Base-by-base conservation (phyloP, 1,284 basidiomycete species). In the Cryptococcus jaspeensis region DNA sequence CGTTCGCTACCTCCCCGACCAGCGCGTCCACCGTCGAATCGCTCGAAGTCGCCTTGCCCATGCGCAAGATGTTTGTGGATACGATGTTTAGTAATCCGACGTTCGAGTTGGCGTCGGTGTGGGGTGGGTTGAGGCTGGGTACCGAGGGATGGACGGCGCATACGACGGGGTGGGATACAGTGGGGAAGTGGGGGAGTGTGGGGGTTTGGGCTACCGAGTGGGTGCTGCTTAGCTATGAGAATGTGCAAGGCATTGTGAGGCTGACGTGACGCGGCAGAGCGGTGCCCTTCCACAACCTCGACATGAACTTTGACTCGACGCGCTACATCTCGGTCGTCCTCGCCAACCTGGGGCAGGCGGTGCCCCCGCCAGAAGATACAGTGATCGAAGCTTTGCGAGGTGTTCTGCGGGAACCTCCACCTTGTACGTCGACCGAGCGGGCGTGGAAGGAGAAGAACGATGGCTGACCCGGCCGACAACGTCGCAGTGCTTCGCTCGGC, bases 211-310 rank as follows among this genome's bases (percentile, higher is more conserved):
- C 63, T 9, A 61, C 61, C 13, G 72, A 76, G 73, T 75, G 50
- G 59, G 73, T 58, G 23, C 2, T 35, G 7, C 18, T 20, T 35
- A 1, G 23, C 36, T n/a, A n/a, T 22, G 18, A n/a, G n/a, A 11
- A 37, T 23, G n/a, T 20, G 11, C 16, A 18, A n/a, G n/a, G n/a
- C n/a, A n/a, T n/a, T n/a, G 28, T 32, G 28, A 32, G 9, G n/a
- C 9, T 32, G 28, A 32, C 28, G 9, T 4, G 4, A 9, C 28
- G 28, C 9, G 28, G 2, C 39, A 70, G 70, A 53, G 53, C 62
- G 1, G 54, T 61, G n/a, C 70, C 61, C 40, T 69, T 69, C 40
- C 71, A 74, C 54, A 70, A 67, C 47, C 66, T 74, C 39, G 67
- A 70, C 53, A 63, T 53, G 16, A 56, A 60, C 28, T 71, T 66